A percentile compares a stretch with the other conserved stretches of the same genome.
phyloP scores from a whole-genome alignment of 1,139 yeast species.

The Magnusiomyces clavatus region DNA sequence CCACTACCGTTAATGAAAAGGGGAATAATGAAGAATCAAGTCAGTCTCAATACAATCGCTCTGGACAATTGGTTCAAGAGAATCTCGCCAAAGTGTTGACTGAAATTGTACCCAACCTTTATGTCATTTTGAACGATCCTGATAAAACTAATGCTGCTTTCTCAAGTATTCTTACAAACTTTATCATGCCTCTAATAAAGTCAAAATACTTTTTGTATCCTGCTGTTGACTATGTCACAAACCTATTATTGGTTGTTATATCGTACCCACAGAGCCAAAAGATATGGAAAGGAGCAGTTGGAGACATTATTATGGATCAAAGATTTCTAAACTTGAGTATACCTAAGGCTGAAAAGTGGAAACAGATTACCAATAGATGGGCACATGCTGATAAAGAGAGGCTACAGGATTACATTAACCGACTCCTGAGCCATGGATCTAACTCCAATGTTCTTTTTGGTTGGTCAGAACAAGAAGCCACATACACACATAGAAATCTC shows the following conservation, averaged over 20 bases:
- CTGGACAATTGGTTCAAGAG: slow-evolving; percentile 24
- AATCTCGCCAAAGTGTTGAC: slow-evolving; percentile 36
- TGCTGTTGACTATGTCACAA: slow-evolving; percentile 4
- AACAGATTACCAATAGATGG: slow-evolving; percentile 48
- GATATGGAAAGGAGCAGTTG: slow-evolving; percentile 34
- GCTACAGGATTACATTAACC: slow-evolving; percentile 44
- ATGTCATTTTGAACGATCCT: slow-evolving; percentile 38
- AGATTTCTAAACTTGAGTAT: slow-evolving; percentile 37
- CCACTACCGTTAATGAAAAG: slow-evolving; percentile 1
- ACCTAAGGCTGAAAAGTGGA: slow-evolving; percentile 40
- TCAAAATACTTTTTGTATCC: slow-evolving; percentile 31
- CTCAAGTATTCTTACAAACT: slow-evolving; percentile 34
- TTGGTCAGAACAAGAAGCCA: slow-evolving; percentile 71
- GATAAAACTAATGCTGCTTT: slow-evolving; percentile 41
- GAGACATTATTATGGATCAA: slow-evolving; percentile 34
- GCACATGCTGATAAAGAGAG: slow-evolving; percentile 50
- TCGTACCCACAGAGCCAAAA: slow-evolving; percentile 25
- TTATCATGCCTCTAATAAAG: slow-evolving; percentile 39
- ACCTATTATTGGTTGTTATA: slow-evolving; percentile 20
- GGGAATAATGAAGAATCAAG: slow-evolving; percentile 8
- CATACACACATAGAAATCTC: slow-evolving; percentile 42
- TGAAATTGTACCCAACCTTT: slow-evolving; percentile 36
- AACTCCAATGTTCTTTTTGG: slow-evolving; percentile 53
- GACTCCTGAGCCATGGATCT: slow-evolving; percentile 44
- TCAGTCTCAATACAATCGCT: slow-evolving; percentile 6